Percentiles rank a stretch among this genome's conserved stretches.
phyloP scores from a whole-genome alignment of 2,329 filamentous ascomycete genomes.

The Beauveria brongniartii region DNA sequence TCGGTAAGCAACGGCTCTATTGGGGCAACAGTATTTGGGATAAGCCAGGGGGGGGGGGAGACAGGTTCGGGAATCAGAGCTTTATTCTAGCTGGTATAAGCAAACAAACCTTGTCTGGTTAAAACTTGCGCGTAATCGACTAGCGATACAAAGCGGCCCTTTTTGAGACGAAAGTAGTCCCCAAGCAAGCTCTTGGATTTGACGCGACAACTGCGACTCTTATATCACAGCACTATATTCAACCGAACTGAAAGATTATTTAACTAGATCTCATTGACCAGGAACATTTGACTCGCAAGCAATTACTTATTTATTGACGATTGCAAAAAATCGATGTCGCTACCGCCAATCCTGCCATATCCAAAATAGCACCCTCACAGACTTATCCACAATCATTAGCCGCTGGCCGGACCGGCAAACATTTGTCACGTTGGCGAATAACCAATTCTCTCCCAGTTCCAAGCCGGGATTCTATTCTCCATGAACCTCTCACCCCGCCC shows the following conservation, averaged over 20 bases:
- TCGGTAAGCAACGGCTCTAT: too few relatives aligned
- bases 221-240: background rate
- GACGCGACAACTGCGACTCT: background rate
- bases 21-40: too few relatives aligned
- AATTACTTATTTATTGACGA: too few relatives aligned
- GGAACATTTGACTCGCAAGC: too few relatives aligned
- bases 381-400: background rate
- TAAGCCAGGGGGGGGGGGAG: too few relatives aligned
- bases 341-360: too few relatives aligned
- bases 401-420: background rate
- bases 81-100: too few relatives aligned
- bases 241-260: background rate
- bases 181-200: too few relatives aligned
- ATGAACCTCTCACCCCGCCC: slow-evolving; percentile 6
- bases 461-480: background rate
- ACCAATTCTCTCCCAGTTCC: background rate
- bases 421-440: background rate
- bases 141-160: background rate
- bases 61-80: too few relatives aligned
- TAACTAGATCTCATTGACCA: background rate
- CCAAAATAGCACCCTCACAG: too few relatives aligned
- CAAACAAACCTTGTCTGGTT: too few relatives aligned
- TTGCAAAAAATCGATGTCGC: background rate
- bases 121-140: background rate
- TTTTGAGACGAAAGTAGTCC: too few relatives aligned